These are phyloP conservation scores for Sporothrix curviconia DNA, from an alignment of 2,329 filamentous ascomycete genomes.

Conservation along the genomic window DNA sequence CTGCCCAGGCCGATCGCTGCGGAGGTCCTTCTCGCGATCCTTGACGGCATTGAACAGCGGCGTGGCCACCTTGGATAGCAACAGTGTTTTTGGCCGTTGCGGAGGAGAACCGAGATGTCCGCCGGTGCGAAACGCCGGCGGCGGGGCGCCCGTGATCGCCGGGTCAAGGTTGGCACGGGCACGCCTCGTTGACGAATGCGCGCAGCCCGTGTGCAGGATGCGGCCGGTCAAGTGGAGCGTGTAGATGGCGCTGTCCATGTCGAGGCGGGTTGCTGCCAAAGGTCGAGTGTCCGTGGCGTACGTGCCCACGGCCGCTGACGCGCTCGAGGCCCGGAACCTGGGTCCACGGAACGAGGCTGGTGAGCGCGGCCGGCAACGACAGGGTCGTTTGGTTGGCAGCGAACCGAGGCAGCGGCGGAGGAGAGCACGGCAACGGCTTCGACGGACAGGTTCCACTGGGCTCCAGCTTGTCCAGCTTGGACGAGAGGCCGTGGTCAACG, in stretches of 20 bases:
- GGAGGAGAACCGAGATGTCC: constrained; percentile 12
- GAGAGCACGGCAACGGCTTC: constrained; percentile 4
- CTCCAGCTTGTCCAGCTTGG: neutral
- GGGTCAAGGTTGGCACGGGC: constrained; percentile 14
- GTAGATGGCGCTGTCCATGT: neutral
- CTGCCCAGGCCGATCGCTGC: neutral
- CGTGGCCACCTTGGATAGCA: constrained; percentile 15
- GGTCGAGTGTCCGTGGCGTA: constrained; percentile 13
- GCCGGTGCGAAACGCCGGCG: neutral
- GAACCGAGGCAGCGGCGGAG: constrained; percentile 12
- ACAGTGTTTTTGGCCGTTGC: constrained; percentile 9
- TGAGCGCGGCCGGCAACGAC: constrained; percentile 3
- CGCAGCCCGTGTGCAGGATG: constrained; percentile 14
- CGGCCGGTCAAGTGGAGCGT: constrained; percentile 14
- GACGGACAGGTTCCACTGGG: constrained; percentile 3
- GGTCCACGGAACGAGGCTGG: constrained; percentile 15
- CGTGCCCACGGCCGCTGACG: constrained; percentile 14
- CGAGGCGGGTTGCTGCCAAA: neutral
- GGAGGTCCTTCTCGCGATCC: neutral
- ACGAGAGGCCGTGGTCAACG: neutral
- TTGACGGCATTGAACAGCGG: constrained; percentile 18
- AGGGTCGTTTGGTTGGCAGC: constrained; percentile 11
- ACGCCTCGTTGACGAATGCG: constrained; percentile 14
- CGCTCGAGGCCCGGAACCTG: constrained; percentile 3
- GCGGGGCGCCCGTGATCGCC: neutral